Evolutionary conservation across 768 basidiomycete genomes (phyloP).

Genomic region (Terana coerulea): DNA sequence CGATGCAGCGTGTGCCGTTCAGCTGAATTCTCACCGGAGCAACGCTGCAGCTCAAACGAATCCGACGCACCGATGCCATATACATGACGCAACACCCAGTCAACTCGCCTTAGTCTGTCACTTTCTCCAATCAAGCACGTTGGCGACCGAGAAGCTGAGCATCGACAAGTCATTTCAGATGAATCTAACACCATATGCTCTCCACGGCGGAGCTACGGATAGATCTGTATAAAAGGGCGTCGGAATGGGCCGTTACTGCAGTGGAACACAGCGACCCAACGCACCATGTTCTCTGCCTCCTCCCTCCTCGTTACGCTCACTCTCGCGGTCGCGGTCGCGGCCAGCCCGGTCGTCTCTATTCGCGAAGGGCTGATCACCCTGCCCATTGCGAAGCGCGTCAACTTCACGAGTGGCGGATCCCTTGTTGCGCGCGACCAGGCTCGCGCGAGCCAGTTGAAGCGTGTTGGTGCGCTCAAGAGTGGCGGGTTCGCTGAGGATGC

Average conservation of each 20-base stretch:
- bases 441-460: constrained; percentile 43
- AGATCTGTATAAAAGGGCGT: neutral
- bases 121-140: no score
- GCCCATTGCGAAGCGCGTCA: constrained; percentile 51
- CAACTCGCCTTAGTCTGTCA: no score
- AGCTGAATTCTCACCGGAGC: no score
- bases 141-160: no score
- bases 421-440: constrained; percentile 49
- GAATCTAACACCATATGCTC: no score
- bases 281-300: constrained; percentile 20
- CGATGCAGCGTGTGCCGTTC: no score
- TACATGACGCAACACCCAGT: no score
- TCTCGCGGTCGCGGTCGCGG: constrained; percentile 21
- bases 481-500: constrained; percentile 8
- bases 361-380: constrained; percentile 32
- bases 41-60: no score
- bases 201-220: neutral
- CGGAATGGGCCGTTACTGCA: neutral
- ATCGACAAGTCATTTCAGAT: no score
- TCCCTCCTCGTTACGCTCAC: constrained; percentile 22
- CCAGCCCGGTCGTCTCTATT: constrained; percentile 22
- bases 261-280: neutral
- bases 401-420: constrained; percentile 44
- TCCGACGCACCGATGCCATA: no score
- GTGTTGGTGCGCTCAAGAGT: constrained; percentile 27